Evolutionary conservation across 345 rosid species (phyloP).

Genomic region (Sapria himalayana): DNA sequence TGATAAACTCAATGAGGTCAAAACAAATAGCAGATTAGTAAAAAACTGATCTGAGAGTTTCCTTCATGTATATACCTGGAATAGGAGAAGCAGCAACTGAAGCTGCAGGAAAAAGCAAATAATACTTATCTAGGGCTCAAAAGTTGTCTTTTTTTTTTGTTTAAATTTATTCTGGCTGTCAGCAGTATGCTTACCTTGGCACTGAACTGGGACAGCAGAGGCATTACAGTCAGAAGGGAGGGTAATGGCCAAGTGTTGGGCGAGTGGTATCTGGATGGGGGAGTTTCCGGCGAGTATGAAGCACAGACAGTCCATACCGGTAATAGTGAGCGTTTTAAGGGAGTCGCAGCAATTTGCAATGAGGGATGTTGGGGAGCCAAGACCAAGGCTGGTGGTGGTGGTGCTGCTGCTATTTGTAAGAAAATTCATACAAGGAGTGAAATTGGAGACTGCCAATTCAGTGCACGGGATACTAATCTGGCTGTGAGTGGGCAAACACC

Average conservation of each 20-base stretch:
- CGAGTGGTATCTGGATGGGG: slow-evolving; percentile 54
- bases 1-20: too few relatives aligned
- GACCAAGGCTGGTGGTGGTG: too few relatives aligned
- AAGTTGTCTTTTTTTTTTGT: background rate
- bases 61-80: slow-evolving; percentile 72
- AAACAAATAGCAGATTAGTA: too few relatives aligned
- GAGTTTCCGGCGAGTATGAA: slow-evolving; percentile 40
- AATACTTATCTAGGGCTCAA: background rate
- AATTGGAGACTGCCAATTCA: slow-evolving; percentile 22
- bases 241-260: slow-evolving; percentile 51
- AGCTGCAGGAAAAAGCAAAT: slow-evolving; percentile 18
- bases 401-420: slow-evolving; percentile 38
- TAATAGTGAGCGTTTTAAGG: slow-evolving; percentile 30
- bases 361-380: too few relatives aligned
- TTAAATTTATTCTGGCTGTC: background rate
- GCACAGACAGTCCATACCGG: slow-evolving; percentile 53
- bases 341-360: slow-evolving; percentile 42
- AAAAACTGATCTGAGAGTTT: too few relatives aligned
- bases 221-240: slow-evolving; percentile 79
- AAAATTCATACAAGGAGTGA: slow-evolving; percentile 53
- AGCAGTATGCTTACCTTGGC: slow-evolving; percentile 24
- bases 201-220: slow-evolving; percentile 60
- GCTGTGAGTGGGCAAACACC: slow-evolving; percentile 15
- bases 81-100: slow-evolving; percentile 44
- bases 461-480: slow-evolving; percentile 37